A percentile compares a stretch with the other conserved stretches of the same genome.
phyloP scores from a whole-genome alignment of 805 yeast genomes.

The Candida jianshihensis region DNA sequence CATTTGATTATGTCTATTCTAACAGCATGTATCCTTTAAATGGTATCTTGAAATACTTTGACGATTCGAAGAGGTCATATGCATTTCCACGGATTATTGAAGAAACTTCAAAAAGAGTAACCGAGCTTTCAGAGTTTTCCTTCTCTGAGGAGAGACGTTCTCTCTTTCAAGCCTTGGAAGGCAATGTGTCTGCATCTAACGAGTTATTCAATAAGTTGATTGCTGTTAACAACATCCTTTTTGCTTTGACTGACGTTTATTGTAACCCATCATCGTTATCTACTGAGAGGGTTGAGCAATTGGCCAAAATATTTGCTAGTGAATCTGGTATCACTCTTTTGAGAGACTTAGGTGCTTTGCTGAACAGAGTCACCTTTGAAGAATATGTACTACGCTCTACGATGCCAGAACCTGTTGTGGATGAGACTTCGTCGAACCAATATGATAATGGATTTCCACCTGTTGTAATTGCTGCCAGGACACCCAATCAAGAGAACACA shows the following conservation, averaged over 20 bases:
- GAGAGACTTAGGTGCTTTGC: constrained; percentile 35
- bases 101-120: constrained; percentile 26
- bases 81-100: constrained; percentile 31
- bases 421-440: constrained; percentile 32
- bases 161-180: constrained; percentile 19
- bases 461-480: constrained; percentile 34
- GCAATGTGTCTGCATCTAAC: constrained; percentile 12
- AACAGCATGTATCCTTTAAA: constrained; percentile 45
- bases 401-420: constrained; percentile 41
- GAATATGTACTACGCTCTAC: constrained; percentile 44
- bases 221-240: constrained; percentile 36
- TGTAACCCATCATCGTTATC: constrained; percentile 46
- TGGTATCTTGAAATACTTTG: constrained; percentile 49
- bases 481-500: constrained; percentile 29
- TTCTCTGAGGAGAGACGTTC: constrained; percentile 17
- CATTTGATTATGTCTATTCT: constrained; percentile 56
- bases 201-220: constrained; percentile 26
- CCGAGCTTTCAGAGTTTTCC: constrained; percentile 23
- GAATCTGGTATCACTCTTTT: constrained; percentile 36
- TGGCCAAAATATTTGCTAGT: constrained; percentile 35
- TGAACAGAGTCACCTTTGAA: constrained; percentile 47
- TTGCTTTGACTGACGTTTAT: constrained; percentile 48
- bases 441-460: constrained; percentile 32
- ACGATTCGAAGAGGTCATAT: constrained; percentile 44
- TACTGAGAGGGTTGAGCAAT: constrained; percentile 24